These are phyloP conservation scores for Ilyonectria mors-panacis DNA, from an alignment of 2,329 filamentous ascomycete genomes.

Conservation along the genomic window DNA sequence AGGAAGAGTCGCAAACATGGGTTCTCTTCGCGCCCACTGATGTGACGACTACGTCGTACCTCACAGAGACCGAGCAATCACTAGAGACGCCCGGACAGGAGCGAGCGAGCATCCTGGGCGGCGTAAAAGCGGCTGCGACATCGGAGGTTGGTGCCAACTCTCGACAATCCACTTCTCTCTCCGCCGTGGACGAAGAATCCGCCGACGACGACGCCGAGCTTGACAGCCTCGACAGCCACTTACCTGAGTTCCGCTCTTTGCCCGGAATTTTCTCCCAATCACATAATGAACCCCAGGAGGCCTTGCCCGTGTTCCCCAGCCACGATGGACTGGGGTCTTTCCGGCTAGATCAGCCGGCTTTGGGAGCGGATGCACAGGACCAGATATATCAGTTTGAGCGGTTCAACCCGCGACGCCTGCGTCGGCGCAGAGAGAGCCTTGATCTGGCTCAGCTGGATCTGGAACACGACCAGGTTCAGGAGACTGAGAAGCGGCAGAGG, in stretches of 20 bases:
- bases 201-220: conserved; percentile 82
- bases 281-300: conserved; percentile 56
- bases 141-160: conserved; percentile 68
- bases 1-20: conserved; percentile 91
- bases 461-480: conserved; percentile 70
- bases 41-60: conserved; percentile 74
- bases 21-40: conserved; percentile 90
- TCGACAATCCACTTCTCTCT: conserved; percentile 56
- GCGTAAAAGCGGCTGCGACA: conserved; percentile 77
- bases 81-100: conserved; percentile 79
- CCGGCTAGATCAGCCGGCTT: conserved; percentile 70
- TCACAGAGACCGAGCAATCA: conserved; percentile 77
- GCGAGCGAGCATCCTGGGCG: conserved; percentile 84
- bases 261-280: conserved; percentile 51
- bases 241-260: conserved; percentile 86
- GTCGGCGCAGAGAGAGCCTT: conserved; percentile 67
- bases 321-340: conserved; percentile 96
- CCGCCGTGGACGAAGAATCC: conserved; percentile 55
- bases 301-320: conserved; percentile 82
- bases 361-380: conserved; percentile 77
- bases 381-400: conserved; percentile 91
- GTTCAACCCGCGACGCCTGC: conserved; percentile 80
- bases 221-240: conserved; percentile 92
- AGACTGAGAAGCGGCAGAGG: conserved; percentile 82
- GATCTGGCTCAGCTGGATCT: conserved; percentile 66